These are phyloP conservation scores for Delphinella strobiligena DNA, from an alignment of 2,329 filamentous ascomycete genomes.

Conservation along the genomic window DNA sequence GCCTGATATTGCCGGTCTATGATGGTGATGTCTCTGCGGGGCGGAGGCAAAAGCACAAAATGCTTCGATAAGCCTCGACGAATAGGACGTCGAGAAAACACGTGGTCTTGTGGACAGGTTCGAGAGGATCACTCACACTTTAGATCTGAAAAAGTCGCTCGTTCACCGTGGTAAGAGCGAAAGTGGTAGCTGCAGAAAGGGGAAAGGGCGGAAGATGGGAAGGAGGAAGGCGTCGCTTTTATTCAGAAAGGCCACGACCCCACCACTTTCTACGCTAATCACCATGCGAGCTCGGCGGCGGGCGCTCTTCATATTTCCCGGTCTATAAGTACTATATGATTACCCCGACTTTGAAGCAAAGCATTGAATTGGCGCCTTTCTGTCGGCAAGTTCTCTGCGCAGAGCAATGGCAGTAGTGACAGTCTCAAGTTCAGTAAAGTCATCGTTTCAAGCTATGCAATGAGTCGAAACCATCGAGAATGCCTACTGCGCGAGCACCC, in stretches of 20 bases:
- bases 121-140: constrained; percentile 1
- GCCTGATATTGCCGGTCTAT: background rate
- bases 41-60: constrained; percentile 8
- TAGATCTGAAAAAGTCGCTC: background rate
- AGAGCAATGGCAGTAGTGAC: too few species aligned
- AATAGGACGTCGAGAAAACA: constrained; percentile 6
- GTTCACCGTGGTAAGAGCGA: background rate
- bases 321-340: too few species aligned
- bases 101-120: background rate
- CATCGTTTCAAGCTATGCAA: too few species aligned
- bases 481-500: too few species aligned
- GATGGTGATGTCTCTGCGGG: constrained; percentile 2
- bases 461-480: too few species aligned
- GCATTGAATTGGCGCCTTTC: too few species aligned
- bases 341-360: background rate
- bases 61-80: constrained; percentile 3
- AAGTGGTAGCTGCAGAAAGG: background rate
- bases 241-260: background rate
- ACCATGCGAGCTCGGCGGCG: background rate
- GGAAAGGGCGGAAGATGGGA: constrained; percentile 4
- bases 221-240: constrained; percentile 6
- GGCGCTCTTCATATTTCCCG: too few species aligned
- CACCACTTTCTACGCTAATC: background rate
- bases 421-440: too few species aligned
- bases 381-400: too few species aligned